phyloP scores from a whole-genome alignment of 805 yeast species.

The Candida taoyuanica region DNA sequence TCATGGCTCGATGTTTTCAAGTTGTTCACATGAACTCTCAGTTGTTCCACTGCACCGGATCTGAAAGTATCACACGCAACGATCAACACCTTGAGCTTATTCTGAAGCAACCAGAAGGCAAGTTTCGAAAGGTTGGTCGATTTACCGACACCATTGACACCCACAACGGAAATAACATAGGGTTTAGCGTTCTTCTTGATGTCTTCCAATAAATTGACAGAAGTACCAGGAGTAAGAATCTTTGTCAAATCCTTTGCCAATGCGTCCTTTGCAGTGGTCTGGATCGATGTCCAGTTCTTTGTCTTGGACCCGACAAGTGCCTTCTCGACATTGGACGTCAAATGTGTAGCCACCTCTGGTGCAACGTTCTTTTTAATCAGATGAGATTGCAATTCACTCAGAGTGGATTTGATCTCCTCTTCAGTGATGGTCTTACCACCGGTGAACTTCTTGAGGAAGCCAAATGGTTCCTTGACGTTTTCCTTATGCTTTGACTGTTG shows the following conservation, averaged over 20 bases:
- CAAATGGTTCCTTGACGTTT: constrained; percentile 40
- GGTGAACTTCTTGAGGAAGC: constrained; percentile 53
- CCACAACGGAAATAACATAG: constrained; percentile 94
- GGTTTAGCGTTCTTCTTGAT: constrained; percentile 50
- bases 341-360: constrained; percentile 74
- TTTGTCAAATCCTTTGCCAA: constrained; percentile 59
- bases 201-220: constrained; percentile 80
- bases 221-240: constrained; percentile 85
- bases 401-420: constrained; percentile 60
- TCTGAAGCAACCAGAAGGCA: constrained; percentile 93
- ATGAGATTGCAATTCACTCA: constrained; percentile 66
- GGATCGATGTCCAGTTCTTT: constrained; percentile 68
- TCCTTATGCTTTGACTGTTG: constrained; percentile 25
- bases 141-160: constrained; percentile 97
- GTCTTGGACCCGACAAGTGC: constrained; percentile 71
- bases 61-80: constrained; percentile 98
- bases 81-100: constrained; percentile 77
- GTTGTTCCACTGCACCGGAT: constrained; percentile 98
- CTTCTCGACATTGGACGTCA: constrained; percentile 65
- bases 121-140: constrained; percentile 91
- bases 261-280: constrained; percentile 65
- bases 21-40: constrained; percentile 88
- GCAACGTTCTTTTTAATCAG: constrained; percentile 85
- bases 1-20: constrained; percentile 64
- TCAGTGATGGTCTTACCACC: constrained; percentile 67